Base-by-base conservation (phyloP, 306 rosid genomes). In the Malus fusca region DNA sequence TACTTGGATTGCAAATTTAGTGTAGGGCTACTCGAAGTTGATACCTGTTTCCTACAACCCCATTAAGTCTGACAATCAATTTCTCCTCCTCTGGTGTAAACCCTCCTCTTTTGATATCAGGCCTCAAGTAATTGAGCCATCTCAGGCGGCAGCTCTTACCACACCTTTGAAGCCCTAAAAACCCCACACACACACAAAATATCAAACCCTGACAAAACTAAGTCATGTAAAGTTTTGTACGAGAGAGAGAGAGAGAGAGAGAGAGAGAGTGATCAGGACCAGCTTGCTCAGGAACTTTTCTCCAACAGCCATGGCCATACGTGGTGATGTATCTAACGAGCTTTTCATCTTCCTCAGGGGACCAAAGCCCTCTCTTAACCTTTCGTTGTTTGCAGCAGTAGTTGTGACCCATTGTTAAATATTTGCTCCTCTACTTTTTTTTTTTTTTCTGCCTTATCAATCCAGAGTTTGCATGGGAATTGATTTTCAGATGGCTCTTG, bases 361-460 rank as follows among this genome's bases (percentile, higher is more conserved):
- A 92, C 98, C 98, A 92, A 64, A 95, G 97, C 5, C 98, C 98
- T 87, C 97, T 87, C 92, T 95, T 92, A 51, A 95, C 98, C 86
- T 95, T 95, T 73, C 90, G 96, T 76, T 92, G 97, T 85, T 95
- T 95, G 86, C 98, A 95, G 88, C 98, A 95, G 62, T 96, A 92
- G 80, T 95, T 97, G 77, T 92, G 98, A 63, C 98, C 97, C 98
- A 95, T 91, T 66, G 8, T 4, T 5, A 25, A 23, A n/a, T 0
- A 10, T 22, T 5, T 17, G 55, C 55, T 51, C 8, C 21, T 23
- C 31, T 25, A 10, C 55, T 51, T 1, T 51, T 48, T 48, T 48
- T 15, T 4, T 35, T 48, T 15, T 17, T 4, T 3, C 4, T 58
- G 3, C 15, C 28, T 23, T 17, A 59, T 59, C 31, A 23, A 59